Percentiles rank a stretch among this genome's conserved stretches.
phyloP scores from a whole-genome alignment of 495 filamentous ascomycete species.

The Penicillium cosmopolitanum region DNA sequence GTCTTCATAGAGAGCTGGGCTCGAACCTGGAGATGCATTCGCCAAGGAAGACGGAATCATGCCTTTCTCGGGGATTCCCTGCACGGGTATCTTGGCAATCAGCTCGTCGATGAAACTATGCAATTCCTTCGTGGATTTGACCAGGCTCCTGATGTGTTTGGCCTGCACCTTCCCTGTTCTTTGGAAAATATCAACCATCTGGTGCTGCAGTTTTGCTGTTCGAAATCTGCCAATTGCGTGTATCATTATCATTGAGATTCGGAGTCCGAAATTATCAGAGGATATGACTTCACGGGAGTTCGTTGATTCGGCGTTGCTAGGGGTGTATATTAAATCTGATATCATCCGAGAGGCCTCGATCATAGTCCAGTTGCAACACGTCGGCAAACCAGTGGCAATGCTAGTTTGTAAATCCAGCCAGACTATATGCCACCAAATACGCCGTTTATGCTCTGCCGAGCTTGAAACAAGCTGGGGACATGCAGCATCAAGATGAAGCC shows the following conservation, averaged over 20 bases:
- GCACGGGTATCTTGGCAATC: slow-evolving; percentile 8
- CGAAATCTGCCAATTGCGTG: slow-evolving; percentile 13
- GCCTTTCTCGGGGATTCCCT: slow-evolving; percentile 1
- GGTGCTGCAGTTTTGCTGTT: slow-evolving; percentile 9
- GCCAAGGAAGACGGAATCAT: slow-evolving; percentile 4
- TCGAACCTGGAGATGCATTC: slow-evolving; percentile 4
- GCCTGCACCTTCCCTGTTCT: neutral
- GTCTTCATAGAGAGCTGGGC: slow-evolving; percentile 9
- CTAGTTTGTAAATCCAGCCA: slow-evolving; percentile 31
- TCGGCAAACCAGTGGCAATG: slow-evolving; percentile 23
- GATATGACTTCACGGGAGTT: too few species aligned
- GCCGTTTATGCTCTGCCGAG: slow-evolving; percentile 13
- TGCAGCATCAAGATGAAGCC: slow-evolving; percentile 19
- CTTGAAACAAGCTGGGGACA: neutral
- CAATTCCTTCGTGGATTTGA: neutral
- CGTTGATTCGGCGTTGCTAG: too few species aligned
- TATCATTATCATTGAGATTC: slow-evolving; percentile 4
- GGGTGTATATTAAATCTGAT: neutral
- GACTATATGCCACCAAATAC: slow-evolving; percentile 31
- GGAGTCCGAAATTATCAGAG: neutral
- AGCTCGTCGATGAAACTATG: neutral
- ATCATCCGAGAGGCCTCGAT: slow-evolving; percentile 7
- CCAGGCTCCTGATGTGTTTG: neutral
- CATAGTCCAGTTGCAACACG: slow-evolving; percentile 12
- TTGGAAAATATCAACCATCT: neutral